Base-by-base conservation (phyloP, 192 early-diverging fungal genomes). In the Entomortierella chlamydospora region DNA sequence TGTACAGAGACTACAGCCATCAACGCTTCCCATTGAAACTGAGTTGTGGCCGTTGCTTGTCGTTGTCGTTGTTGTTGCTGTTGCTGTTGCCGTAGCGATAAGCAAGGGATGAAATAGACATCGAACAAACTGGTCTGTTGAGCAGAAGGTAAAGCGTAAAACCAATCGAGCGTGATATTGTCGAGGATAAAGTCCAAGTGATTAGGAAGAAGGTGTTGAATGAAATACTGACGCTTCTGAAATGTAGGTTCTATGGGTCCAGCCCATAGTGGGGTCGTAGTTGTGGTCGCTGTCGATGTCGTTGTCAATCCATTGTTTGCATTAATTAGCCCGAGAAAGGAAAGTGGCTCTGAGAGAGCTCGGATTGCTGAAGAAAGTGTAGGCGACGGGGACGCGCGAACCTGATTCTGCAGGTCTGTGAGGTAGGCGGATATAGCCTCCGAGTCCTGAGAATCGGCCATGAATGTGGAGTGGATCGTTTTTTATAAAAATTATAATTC, bases 161-260 rank as follows among this genome's bases (percentile, higher is more conserved):
- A 41, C 76, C 76, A 79, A 22, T 79, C 68, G 13, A 79, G 4
- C 0, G 76, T 70, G 51, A 79, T 66, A 39, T 54, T 57, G 23
- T 79, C 76, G 17, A 79, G 61, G 17, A 79, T 59, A 47, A 79
- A 79, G 8, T 79, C 65, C 4, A 79, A 57, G 41, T 79, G 63
- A 31, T 49, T 66, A 1, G 67, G 61, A 5, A 79, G 29, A 0
- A 70, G 62, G 30, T 70, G 62, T 39, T 66, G 68, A 39, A 70
- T 53, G 66, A 79, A 79, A 41, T 70, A 66, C 22, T 29, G 15
- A 7, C 57, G 45, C 25, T 20, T 65, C 2, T 61, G 17, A 2
- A 43, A 4, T 10, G 62, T 64, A 0, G 66, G 60, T 42, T 69
- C 55, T 4, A 60, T 23, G 7, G 68, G 73, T 29, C 73, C 73